Evolutionary conservation across 805 yeast species (phyloP).

Genomic region (Cyberlindnera amylophila): DNA sequence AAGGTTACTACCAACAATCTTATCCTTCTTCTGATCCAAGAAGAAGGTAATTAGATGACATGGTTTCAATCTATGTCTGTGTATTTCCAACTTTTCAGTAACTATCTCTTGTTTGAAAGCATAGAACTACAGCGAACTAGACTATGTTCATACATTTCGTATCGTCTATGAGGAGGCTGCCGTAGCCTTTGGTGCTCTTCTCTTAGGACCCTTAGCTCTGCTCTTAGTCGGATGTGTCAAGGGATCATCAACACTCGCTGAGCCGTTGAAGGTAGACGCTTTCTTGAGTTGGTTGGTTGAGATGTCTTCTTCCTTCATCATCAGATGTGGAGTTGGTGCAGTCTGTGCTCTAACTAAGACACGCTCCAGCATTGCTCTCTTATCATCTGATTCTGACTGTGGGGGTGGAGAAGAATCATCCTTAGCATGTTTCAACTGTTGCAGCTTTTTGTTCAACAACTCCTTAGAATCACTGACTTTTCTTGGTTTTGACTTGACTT

Average conservation of each 20-base stretch:
- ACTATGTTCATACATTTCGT: too few relatives aligned
- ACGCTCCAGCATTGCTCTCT: conserved; percentile 16
- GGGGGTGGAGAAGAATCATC: neutral
- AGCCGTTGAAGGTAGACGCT: conserved; percentile 24
- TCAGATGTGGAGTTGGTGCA: conserved; percentile 10
- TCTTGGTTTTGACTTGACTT: conserved; percentile 19
- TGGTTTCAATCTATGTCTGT: neutral
- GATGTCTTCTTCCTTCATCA: conserved; percentile 1
- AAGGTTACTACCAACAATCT: too few relatives aligned
- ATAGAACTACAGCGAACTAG: too few relatives aligned
- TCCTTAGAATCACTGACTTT: conserved; percentile 23
- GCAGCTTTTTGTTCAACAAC: conserved; percentile 14
- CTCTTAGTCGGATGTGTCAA: conserved; percentile 30
- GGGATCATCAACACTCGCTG: conserved; percentile 4
- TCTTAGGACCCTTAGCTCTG: conserved; percentile 35
- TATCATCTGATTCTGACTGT: conserved; percentile 1
- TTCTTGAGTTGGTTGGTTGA: conserved; percentile 7
- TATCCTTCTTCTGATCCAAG: neutral
- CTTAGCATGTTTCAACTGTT: conserved; percentile 13
- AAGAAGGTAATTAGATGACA: neutral
- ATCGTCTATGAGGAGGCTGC: neutral
- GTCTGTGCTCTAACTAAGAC: conserved; percentile 20
- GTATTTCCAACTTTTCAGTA: too few relatives aligned
- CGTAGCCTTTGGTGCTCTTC: conserved; percentile 31
- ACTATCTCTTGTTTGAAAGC: too few relatives aligned